Evolutionary conservation across 768 basidiomycete species (phyloP), one percentile per base, ranked within the genome.

Genomic region (Amanita thiersii): DNA sequence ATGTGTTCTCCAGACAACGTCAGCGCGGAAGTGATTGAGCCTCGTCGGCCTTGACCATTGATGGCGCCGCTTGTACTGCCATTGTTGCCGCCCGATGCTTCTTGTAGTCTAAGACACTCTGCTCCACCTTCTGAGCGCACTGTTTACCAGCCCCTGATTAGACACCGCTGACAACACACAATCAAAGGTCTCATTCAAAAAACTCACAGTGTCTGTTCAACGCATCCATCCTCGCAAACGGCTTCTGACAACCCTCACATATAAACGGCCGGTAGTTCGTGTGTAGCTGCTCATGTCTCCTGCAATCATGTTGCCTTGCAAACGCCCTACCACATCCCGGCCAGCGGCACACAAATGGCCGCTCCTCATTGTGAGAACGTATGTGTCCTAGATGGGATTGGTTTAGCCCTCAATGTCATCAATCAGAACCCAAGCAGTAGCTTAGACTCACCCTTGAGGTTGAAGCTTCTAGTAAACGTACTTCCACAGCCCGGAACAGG

Each of bases 251-350:
- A 32, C 90, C 92, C 6, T 92, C 87, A 54, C 94, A 98, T 9
- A 77, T 84, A 58, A 92, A 94, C 47, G 92, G 91, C 17, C 92
- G 68, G 53, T 90, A 84, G 52, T 94, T 93, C 44, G 87, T 81
- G 58, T 98, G 93, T 30, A 98, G 69, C 50, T 92, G 85, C 60
- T 96, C 93, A 52, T 98, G 94, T 2, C 92, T 77, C 57, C 94
- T 97, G 63, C 93, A 96, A 58, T 98, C 93, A 54, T 96, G 93
- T 58, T 94, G 89, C 43, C 92, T 64, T 19, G 87, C 92, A 48
- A 96, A 93, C 17, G 92, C 89, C 63, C 96, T 94, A 19, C 81
- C 83, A 55, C 92, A 97, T 17, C 89, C 91, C 1, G 89, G 88
- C 81, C 90, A 94, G 53, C 86, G 82, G 65, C 92, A 97, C 59